phyloP scores from a whole-genome alignment of 2,329 filamentous ascomycete genomes.

The Tolypocladium tundrense region DNA sequence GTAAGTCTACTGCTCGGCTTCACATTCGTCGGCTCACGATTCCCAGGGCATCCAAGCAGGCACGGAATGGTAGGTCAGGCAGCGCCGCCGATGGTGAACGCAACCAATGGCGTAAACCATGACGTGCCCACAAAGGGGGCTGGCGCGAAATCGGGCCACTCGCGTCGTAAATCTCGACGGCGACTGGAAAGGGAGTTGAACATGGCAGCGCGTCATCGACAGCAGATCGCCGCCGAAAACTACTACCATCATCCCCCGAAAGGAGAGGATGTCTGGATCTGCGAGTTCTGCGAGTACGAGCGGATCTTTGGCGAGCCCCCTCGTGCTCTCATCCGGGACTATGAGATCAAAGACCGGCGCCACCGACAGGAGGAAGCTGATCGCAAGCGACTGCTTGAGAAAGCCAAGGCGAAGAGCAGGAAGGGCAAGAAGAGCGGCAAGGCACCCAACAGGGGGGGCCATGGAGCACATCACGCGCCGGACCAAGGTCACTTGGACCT shows the following conservation, averaged over 20 bases:
- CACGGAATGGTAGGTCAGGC: constrained; percentile 10
- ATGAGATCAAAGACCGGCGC: constrained; percentile 87
- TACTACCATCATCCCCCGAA: constrained; percentile 66
- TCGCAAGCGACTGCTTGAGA: constrained; percentile 73
- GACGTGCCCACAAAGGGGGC: constrained; percentile 23
- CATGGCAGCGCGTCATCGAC: constrained; percentile 66
- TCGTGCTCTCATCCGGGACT: constrained; percentile 74
- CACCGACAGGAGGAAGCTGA: constrained; percentile 79
- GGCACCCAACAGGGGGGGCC: constrained; percentile 16
- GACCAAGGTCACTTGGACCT: constrained; percentile 12
- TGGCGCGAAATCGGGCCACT: constrained; percentile 15
- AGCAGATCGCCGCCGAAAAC: constrained; percentile 63
- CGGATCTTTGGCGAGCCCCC: constrained; percentile 86
- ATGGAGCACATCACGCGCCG: constrained; percentile 11
- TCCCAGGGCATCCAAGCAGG: constrained; percentile 13
- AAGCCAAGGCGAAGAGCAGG: constrained; percentile 85
- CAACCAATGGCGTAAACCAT: constrained; percentile 13
- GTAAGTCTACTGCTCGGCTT: constrained; percentile 19
- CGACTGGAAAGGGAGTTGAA: constrained; percentile 61
- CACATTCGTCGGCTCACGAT: neutral
- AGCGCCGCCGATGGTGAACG: constrained; percentile 5
- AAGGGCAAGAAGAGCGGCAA: constrained; percentile 81
- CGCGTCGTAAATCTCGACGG: constrained; percentile 50
- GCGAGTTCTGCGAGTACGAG: constrained; percentile 97
- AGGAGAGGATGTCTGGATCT: constrained; percentile 77